Conservation (phyloP, 345 rosid species). For the Rhizophora apiculata region DNA sequence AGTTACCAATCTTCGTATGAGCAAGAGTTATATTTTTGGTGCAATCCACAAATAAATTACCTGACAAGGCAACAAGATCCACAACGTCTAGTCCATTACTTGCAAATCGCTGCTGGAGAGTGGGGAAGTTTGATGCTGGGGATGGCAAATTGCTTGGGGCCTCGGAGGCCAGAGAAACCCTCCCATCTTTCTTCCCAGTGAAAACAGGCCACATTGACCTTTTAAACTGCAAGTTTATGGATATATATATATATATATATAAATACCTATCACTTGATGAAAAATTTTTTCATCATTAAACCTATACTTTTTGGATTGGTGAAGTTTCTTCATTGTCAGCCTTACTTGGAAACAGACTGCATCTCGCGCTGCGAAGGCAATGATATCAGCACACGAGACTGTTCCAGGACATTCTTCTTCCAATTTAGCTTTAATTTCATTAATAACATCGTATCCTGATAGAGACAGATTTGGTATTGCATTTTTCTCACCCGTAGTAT, state of each 20-base stretch:
- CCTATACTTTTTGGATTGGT: background rate
- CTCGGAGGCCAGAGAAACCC: slow-evolving; percentile 42
- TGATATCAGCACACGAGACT: slow-evolving; percentile 62
- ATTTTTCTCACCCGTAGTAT: slow-evolving; percentile 42
- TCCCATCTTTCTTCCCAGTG: slow-evolving; percentile 62
- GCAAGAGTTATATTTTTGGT: no score
- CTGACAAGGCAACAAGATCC: slow-evolving; percentile 60
- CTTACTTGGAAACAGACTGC: slow-evolving; percentile 52
- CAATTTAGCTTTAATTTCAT: slow-evolving; percentile 45
- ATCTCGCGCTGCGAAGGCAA: slow-evolving; percentile 59
- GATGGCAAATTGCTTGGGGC: slow-evolving; percentile 45
- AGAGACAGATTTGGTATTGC: slow-evolving; percentile 49
- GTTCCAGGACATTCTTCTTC: slow-evolving; percentile 46
- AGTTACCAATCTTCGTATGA: no score
- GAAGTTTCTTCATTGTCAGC: background rate
- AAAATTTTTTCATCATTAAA: background rate
- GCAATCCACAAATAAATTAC: slow-evolving; percentile 14
- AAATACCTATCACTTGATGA: background rate
- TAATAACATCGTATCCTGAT: slow-evolving; percentile 50
- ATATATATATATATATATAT: no score
- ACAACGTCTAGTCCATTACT: slow-evolving; percentile 36
- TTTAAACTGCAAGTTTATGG: slow-evolving; percentile 31
- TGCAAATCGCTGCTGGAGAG: slow-evolving; percentile 30
- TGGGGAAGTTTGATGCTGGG: slow-evolving; percentile 37
- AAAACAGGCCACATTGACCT: slow-evolving; percentile 48